phyloP scores from a whole-genome alignment of 371 early-diverging fungal genomes.

The Saksenaea vasiformis region DNA sequence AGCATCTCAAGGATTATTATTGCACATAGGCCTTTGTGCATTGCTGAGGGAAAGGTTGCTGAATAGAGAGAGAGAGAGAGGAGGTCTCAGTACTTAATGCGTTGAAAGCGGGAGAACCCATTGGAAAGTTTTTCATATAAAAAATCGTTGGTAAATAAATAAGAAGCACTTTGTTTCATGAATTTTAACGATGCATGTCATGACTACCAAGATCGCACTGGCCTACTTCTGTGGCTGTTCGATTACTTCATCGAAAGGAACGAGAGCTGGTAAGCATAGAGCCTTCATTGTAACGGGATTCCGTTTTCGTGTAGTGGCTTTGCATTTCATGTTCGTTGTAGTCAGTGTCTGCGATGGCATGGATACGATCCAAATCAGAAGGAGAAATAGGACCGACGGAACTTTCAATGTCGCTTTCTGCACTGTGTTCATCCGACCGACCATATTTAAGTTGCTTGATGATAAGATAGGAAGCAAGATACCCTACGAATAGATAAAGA shows the following conservation, averaged over 20 bases:
- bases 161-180: no score
- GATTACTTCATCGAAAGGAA: not conserved
- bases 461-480: constrained; percentile 48
- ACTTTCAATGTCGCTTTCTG: constrained; percentile 17
- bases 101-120: no score
- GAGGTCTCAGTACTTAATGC: no score
- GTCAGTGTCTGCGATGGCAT: not conserved
- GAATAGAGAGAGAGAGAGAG: no score
- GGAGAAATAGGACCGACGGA: not conserved
- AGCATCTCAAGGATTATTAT: no score
- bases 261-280: not conserved
- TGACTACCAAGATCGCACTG: not conserved
- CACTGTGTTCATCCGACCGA: constrained; percentile 10
- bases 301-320: no score
- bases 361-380: not conserved
- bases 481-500: constrained; percentile 28
- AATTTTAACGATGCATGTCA: not conserved
- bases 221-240: not conserved
- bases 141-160: no score
- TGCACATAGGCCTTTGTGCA: no score
- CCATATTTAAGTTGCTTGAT: constrained; percentile 43
- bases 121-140: no score
- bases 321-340: no score
- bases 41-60: no score
- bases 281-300: no score